Conservation (phyloP, 345 rosid genomes). For the Heritiera littoralis region DNA sequence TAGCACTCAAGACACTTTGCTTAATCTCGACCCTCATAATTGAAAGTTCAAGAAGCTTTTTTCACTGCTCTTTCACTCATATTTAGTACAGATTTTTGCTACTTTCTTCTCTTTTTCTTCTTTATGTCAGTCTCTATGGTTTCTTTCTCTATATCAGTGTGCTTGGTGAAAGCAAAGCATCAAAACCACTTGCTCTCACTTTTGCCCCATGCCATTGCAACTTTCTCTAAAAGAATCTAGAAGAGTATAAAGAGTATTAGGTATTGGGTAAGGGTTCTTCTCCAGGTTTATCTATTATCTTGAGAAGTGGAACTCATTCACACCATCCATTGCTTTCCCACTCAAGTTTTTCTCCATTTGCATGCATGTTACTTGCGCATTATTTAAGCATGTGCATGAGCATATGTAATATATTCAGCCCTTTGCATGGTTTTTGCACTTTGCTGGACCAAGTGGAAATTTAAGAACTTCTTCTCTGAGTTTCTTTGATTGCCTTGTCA, state of each 20-base stretch:
- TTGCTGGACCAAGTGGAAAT: not conserved
- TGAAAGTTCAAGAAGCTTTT: not conserved
- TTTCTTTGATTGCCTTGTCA: not conserved
- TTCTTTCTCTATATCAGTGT: constrained; percentile 14
- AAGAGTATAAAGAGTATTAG: not conserved
- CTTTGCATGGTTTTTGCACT: constrained; percentile 11
- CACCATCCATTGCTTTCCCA: constrained; percentile 2
- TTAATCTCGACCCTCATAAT: constrained; percentile 4
- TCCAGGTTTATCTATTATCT: constrained; percentile 9
- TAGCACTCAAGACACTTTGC: not conserved
- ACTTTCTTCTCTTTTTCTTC: not conserved
- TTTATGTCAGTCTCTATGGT: constrained; percentile 6
- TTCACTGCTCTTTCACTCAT: not conserved
- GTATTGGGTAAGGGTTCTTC: constrained; percentile 12
- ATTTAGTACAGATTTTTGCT: constrained; percentile 3
- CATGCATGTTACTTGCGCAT: not conserved
- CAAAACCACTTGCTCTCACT: constrained; percentile 25
- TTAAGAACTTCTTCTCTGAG: not conserved
- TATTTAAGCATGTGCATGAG: not conserved
- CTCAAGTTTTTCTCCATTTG: not conserved
- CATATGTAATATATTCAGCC: not conserved
- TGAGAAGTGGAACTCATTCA: not conserved
- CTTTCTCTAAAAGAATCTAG: constrained; percentile 12
- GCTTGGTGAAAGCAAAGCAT: constrained; percentile 21
- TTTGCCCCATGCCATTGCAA: constrained; percentile 13